Base-by-base conservation (phyloP, 176 grass and related monocot genomes). In the Rhynchospora pubera region DNA sequence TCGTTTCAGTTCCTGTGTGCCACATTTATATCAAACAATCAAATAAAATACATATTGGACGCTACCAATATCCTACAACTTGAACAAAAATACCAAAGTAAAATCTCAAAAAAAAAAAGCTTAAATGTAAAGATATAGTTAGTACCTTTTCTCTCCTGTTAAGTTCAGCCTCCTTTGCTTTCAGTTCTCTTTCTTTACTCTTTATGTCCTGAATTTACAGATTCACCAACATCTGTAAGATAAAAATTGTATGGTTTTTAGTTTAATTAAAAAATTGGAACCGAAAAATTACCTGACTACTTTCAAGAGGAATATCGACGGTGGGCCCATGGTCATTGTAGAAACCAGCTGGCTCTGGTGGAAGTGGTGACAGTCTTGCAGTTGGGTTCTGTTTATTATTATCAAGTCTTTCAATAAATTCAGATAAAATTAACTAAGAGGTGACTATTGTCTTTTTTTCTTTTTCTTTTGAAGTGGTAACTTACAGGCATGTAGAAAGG, bases 331-430 rank as follows among this genome's bases (percentile, higher is more conserved):
- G 87, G 43, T 94, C 92, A 84, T 91, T 93, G 73, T 99, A 99
- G 91, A 99, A 99, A 78, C 89, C 96, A 21, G 89, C 94, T 78
- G 96, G 96, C 48, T 99, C 92, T 79, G 88, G 92, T 44, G 96
- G 90, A 85, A 95, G 92, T 0, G 96, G 92, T 58, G 91, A 84
- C 83, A 99, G 91, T 65, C 91, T 83, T 57, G 96, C 92, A 88
- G 94, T 94, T 24, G 59, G 79, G 18, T 82, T 82, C 79, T 82
- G 79, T 46, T 63, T n/a, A 81, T 48, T n/a, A 81, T 48, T 47
- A 62, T 63, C 34, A 62, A 15, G 39, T 46, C 43, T 81, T 64
- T 46, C 6, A 81, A 48, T 22, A 62, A 79, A 39, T 57, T 61
- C 15, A 60, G 61, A 16, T 79, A 14, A 45, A 21, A 80, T 63